phyloP scores from a whole-genome alignment of 176 grass and related monocot species.

The Eragrostis curvula region DNA sequence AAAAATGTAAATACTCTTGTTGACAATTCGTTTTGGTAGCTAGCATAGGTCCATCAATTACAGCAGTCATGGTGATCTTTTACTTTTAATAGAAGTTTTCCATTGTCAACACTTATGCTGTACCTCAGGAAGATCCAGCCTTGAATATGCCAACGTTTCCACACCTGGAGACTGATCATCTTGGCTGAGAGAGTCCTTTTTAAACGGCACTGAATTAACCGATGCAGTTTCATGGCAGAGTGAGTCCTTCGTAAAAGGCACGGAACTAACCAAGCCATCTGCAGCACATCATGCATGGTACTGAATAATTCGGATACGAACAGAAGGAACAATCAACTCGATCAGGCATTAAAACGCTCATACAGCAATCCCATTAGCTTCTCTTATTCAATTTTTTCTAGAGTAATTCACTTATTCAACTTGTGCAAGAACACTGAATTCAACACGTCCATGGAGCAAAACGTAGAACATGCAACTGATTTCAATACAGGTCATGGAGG shows the following conservation, averaged over 20 bases:
- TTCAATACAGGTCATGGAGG: no score
- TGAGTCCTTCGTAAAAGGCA: no score
- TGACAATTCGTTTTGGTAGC: not conserved
- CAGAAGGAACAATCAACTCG: not conserved
- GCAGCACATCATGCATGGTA: slow-evolving; percentile 1
- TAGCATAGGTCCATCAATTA: not conserved
- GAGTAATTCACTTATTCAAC: no score
- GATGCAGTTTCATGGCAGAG: not conserved
- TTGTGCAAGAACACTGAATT: no score
- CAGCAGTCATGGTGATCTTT: not conserved
- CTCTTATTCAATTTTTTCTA: not conserved
- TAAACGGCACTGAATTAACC: not conserved
- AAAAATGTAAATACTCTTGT: not conserved
- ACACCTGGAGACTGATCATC: not conserved
- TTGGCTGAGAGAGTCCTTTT: not conserved
- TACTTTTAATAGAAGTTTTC: not conserved
- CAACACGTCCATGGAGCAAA: no score
- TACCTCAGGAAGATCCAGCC: not conserved
- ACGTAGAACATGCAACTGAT: no score
- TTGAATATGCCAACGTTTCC: not conserved
- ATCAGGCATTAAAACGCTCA: not conserved
- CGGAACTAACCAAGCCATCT: not conserved
- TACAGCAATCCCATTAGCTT: not conserved
- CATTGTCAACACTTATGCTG: not conserved
- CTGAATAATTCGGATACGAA: not conserved